Evolutionary conservation across 2,329 filamentous ascomycete species (phyloP), one percentile per base, ranked within the genome.

Genomic region (Epichloe gansuensis): DNA sequence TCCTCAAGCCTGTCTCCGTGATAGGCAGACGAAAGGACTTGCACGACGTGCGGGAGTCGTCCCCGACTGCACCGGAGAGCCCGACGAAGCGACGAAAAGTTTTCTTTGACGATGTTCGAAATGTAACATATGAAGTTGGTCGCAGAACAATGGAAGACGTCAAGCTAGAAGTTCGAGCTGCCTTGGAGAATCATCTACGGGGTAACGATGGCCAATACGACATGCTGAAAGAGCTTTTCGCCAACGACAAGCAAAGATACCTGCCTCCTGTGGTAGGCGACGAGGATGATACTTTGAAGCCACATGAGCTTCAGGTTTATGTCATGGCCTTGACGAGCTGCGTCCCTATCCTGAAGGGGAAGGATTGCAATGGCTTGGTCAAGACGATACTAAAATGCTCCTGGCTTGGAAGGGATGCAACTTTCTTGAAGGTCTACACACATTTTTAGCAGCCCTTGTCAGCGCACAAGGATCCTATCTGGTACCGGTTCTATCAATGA

Each of bases 401-500:
- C 37, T 86, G 83, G 83, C 70, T 84, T 38, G 82, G 80, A 9
- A 76, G 81, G 53, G 81, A 85, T 55, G 77, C 81, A 31, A 72
- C 75, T 38, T 88, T 88, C 62, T 75, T 82, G 53, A 79, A 80
- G 59, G 78, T 81, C 50, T 90, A 87, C 63, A 75, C 78, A 52
- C 76, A 82, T 61, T 85, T 59, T 69, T 88, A 25, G 79, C 80
- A 17, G 81, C 83, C 39, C 72, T 98, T 46, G 82, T 90, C 50
- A 94, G 88, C 55, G 86, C 90, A 0, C 88, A 96, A 62, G 85
- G 87, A 45, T 83, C 81, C 13, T 94, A 88, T 67, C 78, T 94
- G 37, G 77, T 76, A 23, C 75, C 81, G 21, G 83, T 95, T 41
- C 76, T 96, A 54, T 77, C 81, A 53, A 91, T 89, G 81, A 77